Base-by-base conservation (phyloP, 2,329 filamentous ascomycete species). In the Emericellopsis cladophorae region DNA sequence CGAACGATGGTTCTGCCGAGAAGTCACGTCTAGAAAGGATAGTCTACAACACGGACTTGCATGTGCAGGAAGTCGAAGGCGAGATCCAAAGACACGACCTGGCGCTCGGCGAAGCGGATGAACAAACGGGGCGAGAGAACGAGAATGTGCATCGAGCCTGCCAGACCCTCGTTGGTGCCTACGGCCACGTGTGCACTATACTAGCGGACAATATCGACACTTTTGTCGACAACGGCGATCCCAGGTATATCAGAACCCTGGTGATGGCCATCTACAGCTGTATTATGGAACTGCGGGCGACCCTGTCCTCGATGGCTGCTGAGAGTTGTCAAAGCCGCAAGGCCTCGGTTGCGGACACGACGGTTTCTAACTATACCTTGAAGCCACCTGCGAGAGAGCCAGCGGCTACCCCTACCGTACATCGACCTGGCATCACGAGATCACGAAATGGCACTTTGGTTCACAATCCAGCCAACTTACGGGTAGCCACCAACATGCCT, bases 41-140 rank as follows among this genome's bases (percentile, higher is more conserved):
- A 23, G 77, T 81, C 45, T 81, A 80, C 57, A 80, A 80, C 53
- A 80, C 77, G 10, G 78, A 76, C 44, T 74, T 70, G 1, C 78
- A 81, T 45, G 76, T 82, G 4, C 74, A 79, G 53, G 74, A 81
- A 50, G 60, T 81, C 7, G 77, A 81, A 50, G 70, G 74, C 45
- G 76, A 80, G 49, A 76, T 82, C 16, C 73, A 79, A 51, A 74
- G 70, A 45, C 74, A 79, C 44, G 74, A 79, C 40, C 59, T 60
- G 15, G 61, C 66, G 5, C 60, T 66, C 0, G 41, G 45, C 21
- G 70, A 71, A 14, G 63, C 65, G 21, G 72, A 74, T 9, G 66
- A 67, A 34, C 61, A 64, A 32, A 59, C 64, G 3, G 61, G 62
- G 12, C 64, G 69, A 16, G 75, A 78, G 41, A 80, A 79, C 51